Evolutionary conservation across 257 asterid genomes (phyloP), one percentile per base, ranked within the genome.

Genomic region (Solanum sejunctum): DNA sequence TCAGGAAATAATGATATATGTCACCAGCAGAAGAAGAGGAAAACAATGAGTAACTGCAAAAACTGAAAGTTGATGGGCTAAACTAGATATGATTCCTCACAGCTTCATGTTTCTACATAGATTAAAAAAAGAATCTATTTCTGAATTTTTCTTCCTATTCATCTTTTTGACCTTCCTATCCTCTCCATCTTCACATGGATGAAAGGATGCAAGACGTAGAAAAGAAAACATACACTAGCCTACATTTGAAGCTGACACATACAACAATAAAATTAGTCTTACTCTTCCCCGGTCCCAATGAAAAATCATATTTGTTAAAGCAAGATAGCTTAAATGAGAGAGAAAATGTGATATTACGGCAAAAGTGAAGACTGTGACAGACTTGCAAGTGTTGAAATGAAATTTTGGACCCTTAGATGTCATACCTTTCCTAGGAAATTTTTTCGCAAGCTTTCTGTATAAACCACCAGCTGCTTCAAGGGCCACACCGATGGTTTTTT

Each of bases 401-500:
- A 51, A 16, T 4, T 51, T 77, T 77, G 47, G 82, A 77, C 18
- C 63, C 63, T 77, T 51, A 10, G 8, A 77, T 51, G 47, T 61
- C 57, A 83, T 88, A 96, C 99, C 98, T 95, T 95, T 93, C 85
- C 92, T 89, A 0, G 99, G 99, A 89, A 92, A 97, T 86, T 95
- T 97, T 88, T 93, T 94, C 2, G 97, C 94, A 69, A 95, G 98
- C 92, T 94, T 97, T 88, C 99, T 91, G 85, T 97, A 97, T 91
- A 97, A 89, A 61, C 99, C 99, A 89, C 99, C 99, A 81, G 99
- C 93, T 51, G 98, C 99, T 93, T 97, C 99, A 87, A 97, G 99
- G 89, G 99, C 98, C 83, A 95, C 98, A 16, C 98, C 98, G 57
- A 97, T 93, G 80, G 96, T 91, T 88, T 95, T 97, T 66, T 97